phyloP scores from a whole-genome alignment of 1,284 basidiomycete genomes.

The Cryptococcus hybrid region DNA sequence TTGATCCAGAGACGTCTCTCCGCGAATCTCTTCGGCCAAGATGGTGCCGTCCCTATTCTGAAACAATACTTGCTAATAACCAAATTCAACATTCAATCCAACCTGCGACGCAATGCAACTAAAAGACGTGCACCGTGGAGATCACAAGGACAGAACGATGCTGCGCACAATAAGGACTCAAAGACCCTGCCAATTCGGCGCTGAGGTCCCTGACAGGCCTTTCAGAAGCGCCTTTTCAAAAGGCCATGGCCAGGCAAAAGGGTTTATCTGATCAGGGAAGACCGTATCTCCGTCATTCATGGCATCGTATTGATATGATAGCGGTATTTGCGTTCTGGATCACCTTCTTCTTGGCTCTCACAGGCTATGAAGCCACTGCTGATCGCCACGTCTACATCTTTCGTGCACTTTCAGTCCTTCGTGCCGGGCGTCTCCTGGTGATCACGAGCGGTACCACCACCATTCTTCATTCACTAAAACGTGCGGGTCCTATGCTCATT shows the following conservation, averaged over 20 bases:
- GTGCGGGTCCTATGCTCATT: conserved; percentile 82
- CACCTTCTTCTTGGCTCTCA: conserved; percentile 65
- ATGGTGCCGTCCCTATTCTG: conserved; percentile 18
- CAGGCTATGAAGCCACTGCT: conserved; percentile 63
- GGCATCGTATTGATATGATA: conserved; percentile 87
- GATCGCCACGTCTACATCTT: conserved; percentile 78
- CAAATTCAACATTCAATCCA: conserved; percentile 15
- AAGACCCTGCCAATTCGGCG: neutral
- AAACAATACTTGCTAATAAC: conserved; percentile 8
- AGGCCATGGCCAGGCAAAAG: conserved; percentile 50
- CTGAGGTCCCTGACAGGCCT: conserved; percentile 5
- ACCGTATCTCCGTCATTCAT: conserved; percentile 89
- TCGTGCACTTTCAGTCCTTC: conserved; percentile 82
- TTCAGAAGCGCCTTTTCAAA: conserved; percentile 53
- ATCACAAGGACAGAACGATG: neutral
- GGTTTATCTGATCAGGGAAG: conserved; percentile 32
- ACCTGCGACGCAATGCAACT: conserved; percentile 13
- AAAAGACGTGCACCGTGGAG: conserved; percentile 10
- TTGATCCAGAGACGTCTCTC: conserved; percentile 76
- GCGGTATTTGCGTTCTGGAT: conserved; percentile 64
- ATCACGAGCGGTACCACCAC: conserved; percentile 93
- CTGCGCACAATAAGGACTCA: too few relatives aligned
- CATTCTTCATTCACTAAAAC: conserved; percentile 91
- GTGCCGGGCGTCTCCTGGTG: conserved; percentile 78
- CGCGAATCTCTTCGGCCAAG: conserved; percentile 57